Evolutionary conservation across 169 alveolate species (phyloP).

Genomic region (Cryptosporidium muris): DNA sequence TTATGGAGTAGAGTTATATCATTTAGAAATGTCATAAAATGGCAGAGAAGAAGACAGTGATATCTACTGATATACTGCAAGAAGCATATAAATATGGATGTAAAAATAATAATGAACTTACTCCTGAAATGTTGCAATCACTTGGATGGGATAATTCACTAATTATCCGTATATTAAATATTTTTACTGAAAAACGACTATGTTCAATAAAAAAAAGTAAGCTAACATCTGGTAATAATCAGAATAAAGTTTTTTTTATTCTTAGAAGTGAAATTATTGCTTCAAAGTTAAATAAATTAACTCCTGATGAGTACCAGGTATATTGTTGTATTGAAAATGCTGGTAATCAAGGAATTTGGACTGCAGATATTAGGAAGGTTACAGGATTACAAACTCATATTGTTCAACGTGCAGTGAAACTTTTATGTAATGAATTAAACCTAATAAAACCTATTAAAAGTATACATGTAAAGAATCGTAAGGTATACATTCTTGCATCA

Average conservation of each 20-base stretch:
- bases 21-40: background rate
- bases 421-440: conserved; percentile 83
- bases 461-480: conserved; percentile 89
- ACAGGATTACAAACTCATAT: conserved; percentile 88
- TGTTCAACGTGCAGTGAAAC: conserved; percentile 86
- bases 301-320: conserved; percentile 85
- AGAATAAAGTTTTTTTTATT: conserved; percentile 72
- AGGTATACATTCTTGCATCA: conserved; percentile 85
- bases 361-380: conserved; percentile 88
- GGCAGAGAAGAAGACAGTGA: conserved; percentile 2
- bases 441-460: conserved; percentile 87
- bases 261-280: conserved; percentile 83
- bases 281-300: conserved; percentile 81
- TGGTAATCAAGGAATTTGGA: conserved; percentile 90
- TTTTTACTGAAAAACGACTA: conserved; percentile 76
- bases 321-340: conserved; percentile 89
- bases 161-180: conserved; percentile 74
- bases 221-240: conserved; percentile 1
- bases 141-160: conserved; percentile 59
- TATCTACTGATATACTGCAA: conserved; percentile 46
- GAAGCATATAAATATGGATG: conserved; percentile 69
- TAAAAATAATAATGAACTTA: conserved; percentile 56
- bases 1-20: background rate
- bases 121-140: conserved; percentile 53
- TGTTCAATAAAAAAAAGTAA: conserved; percentile 74